Evolutionary conservation across 2,329 filamentous ascomycete genomes (phyloP), one percentile per base, ranked within the genome.

Genomic region (Tolypocladium pustulatum): DNA sequence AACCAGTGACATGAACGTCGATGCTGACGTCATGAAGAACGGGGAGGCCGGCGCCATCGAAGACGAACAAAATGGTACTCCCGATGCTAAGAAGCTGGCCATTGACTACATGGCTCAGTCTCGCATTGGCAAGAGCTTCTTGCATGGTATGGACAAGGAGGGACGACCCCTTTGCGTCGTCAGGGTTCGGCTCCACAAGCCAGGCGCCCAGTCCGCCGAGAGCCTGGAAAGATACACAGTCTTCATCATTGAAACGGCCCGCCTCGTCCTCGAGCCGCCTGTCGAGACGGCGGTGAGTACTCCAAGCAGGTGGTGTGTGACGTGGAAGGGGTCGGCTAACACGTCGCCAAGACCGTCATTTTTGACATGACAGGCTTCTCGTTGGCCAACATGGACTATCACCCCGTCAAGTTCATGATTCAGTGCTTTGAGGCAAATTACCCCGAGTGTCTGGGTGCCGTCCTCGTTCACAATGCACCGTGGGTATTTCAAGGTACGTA

Each of bases 381-480:
- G 22, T 81, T 97, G 76, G 88, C 92, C 20, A 99, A 99, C 74
- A 97, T 99, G 94, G 94, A 99, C 72, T 97, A 97, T 72, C 84
- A 89, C 0, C 93, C 94, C 1, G 90, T 99, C 59, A 99, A 96
- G 69, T 99, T 97, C 76, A 97, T 99, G 88, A 97, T 99, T 73
- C 96, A 96, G 74, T 96, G 92, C 73, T 99, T 99, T 69, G 94
- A 99, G 76, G 94, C 94, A 61, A 97, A 99, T 72, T 99, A 97
- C 67, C 94, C 94, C 0, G 94, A 99, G 73, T 93, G 86, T 54
- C 81, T 99, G 1, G 94, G 93, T 34, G 82, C 88, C 2, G 90
- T 97, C 3, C 82, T 97, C 53, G 90, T 99, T 41, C 94, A 99
- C 78, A 96, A 96, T 72, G 87, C 94, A 0, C 94, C 94, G 4